Base-by-base conservation (phyloP, 352 stramenopile species). In the Pythium aphanidermatum region DNA sequence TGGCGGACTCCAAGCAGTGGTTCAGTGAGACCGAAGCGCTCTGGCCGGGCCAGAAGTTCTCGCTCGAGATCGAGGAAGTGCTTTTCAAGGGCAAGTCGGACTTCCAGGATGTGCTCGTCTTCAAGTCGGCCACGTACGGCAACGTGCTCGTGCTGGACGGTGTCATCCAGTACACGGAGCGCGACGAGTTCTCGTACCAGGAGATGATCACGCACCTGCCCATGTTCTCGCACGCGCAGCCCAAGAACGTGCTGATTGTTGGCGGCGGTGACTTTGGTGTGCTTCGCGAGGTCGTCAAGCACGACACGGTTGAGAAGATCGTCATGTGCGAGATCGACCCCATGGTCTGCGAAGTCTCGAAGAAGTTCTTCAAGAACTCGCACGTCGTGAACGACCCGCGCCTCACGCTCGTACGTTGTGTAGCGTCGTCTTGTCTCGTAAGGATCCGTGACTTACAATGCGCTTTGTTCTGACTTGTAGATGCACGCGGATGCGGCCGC, bases 161-260 rank as follows among this genome's bases (percentile, higher is more conserved):
- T 40, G 95, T 99, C 37, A 99, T 99, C 75, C 96, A 99, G 75
- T 80, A 96, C 32, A 99, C 97, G 24, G 96, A 99, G 66, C 76
- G 93, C 26, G 97, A 99, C 61, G 96, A 99, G 70, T 98, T 97
- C 65, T 72, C 92, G 34, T 99, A 99, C 77, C 96, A 99, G 75
- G 97, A 99, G 78, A 99, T 99, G 96, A 98, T 99, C 71, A 86
- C 95, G 14, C 96, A 99, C 70, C 76, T 99, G 43, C 96, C 96
- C 9, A 78, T 99, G 48, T 99, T 97, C 66, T 78, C 95, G 23
- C 96, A 99, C 67, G 79, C 79, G 19, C 74, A 95, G 66, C 97
- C 97, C 21, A 97, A 98, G 67, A 89, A 78, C 51, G 91, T 97
- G 39, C 74, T 99, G 17, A 98, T 99, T 33, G 96, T 99, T 45